Conservation (phyloP, 352 stramenopile species). For the Phytopythium boreale region DNA sequence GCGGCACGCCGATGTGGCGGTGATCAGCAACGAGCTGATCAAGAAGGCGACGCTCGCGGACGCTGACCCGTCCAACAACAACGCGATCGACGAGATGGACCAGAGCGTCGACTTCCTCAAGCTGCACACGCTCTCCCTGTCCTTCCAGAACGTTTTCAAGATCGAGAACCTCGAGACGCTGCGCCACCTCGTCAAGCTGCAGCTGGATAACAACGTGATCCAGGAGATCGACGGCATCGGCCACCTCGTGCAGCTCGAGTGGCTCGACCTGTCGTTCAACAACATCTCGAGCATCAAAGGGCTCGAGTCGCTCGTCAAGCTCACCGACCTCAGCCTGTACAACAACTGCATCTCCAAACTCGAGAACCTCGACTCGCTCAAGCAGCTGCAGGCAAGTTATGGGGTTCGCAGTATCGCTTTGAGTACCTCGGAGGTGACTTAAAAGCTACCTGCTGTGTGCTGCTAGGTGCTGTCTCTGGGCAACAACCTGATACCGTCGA, state of each 20-base stretch:
- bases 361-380: constrained; percentile 89
- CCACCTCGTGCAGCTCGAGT: constrained; percentile 86
- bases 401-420: too few species aligned
- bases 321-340: constrained; percentile 92
- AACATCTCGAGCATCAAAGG: constrained; percentile 91
- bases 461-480: constrained; percentile 87
- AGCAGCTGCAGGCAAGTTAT: constrained; percentile 61
- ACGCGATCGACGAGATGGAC: constrained; percentile 62
- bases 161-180: constrained; percentile 94
- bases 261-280: constrained; percentile 95
- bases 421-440: neutral
- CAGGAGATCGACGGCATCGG: constrained; percentile 87
- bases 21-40: constrained; percentile 82
- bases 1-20: constrained; percentile 68
- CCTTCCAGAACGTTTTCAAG: constrained; percentile 92
- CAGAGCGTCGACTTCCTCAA: constrained; percentile 72
- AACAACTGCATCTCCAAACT: constrained; percentile 93
- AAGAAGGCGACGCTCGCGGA: constrained; percentile 57
- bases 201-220: constrained; percentile 95
- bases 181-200: constrained; percentile 86
- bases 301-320: constrained; percentile 86
- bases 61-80: constrained; percentile 63
- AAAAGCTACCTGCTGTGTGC: neutral
- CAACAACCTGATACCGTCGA: constrained; percentile 87
- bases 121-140: constrained; percentile 80